Evolutionary conservation across 108 stramenopile species (phyloP).

Genomic region (Cyclostephanos tholiformis): DNA sequence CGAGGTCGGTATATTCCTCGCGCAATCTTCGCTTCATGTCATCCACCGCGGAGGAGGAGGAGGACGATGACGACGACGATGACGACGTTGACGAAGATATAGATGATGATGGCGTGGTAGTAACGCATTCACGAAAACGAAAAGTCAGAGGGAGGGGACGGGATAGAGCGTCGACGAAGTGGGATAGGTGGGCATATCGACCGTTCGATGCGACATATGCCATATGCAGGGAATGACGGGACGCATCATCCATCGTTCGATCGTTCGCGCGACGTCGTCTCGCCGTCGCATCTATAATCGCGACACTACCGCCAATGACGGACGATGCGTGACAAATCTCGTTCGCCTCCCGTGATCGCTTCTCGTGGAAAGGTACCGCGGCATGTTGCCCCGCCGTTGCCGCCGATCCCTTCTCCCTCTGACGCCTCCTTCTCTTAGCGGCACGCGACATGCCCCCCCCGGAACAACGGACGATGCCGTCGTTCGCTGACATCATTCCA

Average conservation of each 20-base stretch:
- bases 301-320: no score
- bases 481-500: conserved; percentile 9
- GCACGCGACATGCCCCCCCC: conserved; percentile 63
- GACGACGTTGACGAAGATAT: no score
- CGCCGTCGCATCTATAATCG: no score
- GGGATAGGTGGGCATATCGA: conserved; percentile 25
- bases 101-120: background rate
- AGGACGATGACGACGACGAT: no score
- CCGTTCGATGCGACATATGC: conserved; percentile 23
- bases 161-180: conserved; percentile 30
- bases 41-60: background rate
- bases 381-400: background rate
- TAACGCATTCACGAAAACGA: conserved; percentile 35
- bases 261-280: no score
- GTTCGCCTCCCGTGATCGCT: no score
- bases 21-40: background rate
- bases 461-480: background rate
- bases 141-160: conserved; percentile 54
- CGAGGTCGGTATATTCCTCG: conserved; percentile 12
- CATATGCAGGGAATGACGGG: conserved; percentile 45
- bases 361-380: background rate
- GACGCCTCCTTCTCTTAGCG: conserved; percentile 50
- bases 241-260: background rate
- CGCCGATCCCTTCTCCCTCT: conserved; percentile 41
- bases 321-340: no score